These are phyloP conservation scores for Fraxinus sp. DNA, from an alignment of 305 asterid genomes.

Conservation along the genomic window DNA sequence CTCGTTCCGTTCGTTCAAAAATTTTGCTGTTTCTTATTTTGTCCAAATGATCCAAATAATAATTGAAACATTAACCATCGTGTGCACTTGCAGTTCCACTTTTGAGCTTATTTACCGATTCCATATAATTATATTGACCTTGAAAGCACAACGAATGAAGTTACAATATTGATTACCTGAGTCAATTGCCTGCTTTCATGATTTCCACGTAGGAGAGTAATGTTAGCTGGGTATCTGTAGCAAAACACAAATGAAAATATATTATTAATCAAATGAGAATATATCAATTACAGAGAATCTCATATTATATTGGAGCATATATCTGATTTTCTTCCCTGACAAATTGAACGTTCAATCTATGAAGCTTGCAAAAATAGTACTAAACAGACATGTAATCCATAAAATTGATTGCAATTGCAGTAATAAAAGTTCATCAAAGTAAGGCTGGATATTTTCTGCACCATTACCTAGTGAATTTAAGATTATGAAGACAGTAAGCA, in stretches of 20 bases:
- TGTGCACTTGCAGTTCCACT: slow-evolving; percentile 8
- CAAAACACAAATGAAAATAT: slow-evolving; percentile 22
- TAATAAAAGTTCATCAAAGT: background rate
- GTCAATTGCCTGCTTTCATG: slow-evolving; percentile 97
- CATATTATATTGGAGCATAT: slow-evolving; percentile 18
- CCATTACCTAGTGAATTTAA: background rate
- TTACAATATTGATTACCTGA: slow-evolving; percentile 53
- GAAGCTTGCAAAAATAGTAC: background rate
- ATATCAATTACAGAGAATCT: slow-evolving; percentile 14
- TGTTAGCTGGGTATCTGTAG: slow-evolving; percentile 86
- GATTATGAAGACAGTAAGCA: background rate
- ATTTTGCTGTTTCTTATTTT: background rate
- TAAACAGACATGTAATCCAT: background rate
- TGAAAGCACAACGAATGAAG: slow-evolving; percentile 1
- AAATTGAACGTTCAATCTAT: slow-evolving; percentile 9
- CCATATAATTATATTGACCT: background rate
- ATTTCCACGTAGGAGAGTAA: slow-evolving; percentile 95
- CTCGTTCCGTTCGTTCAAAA: background rate
- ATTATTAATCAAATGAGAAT: slow-evolving; percentile 19
- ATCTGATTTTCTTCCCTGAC: background rate
- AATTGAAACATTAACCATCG: background rate
- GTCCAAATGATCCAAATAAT: background rate
- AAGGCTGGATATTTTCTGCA: background rate
- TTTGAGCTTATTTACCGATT: slow-evolving; percentile 5
- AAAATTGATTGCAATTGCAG: background rate